These are phyloP conservation scores for Cordyceps cateniannulata DNA, from an alignment of 2,329 filamentous ascomycete genomes.

Conservation along the genomic window DNA sequence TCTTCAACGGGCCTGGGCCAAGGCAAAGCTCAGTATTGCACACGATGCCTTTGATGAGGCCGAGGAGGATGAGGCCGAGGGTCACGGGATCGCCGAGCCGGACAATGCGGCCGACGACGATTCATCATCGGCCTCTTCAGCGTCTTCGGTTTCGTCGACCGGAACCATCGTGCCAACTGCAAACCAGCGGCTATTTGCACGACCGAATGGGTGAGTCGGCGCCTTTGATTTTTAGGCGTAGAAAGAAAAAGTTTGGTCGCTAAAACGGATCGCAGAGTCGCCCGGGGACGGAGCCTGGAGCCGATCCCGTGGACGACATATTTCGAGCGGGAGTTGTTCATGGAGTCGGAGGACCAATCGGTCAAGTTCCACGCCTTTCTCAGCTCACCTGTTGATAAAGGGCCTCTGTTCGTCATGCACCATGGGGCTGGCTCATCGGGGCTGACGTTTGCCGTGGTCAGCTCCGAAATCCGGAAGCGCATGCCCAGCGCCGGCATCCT, in stretches of 20 bases:
- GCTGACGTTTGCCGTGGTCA: conserved; percentile 80
- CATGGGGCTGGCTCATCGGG: conserved; percentile 93
- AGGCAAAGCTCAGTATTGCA: conserved; percentile 60
- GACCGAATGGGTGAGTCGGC: conserved; percentile 55
- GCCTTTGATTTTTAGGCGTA: conserved; percentile 1
- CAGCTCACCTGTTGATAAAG: conserved; percentile 67
- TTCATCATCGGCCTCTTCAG: conserved; percentile 61
- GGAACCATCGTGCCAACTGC: conserved; percentile 83
- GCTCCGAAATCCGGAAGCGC: conserved; percentile 67
- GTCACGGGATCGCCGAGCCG: conserved; percentile 40
- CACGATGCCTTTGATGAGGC: conserved; percentile 44
- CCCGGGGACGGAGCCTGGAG: conserved; percentile 50
- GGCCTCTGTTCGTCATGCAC: conserved; percentile 85
- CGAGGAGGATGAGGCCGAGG: conserved; percentile 36
- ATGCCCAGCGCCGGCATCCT: conserved; percentile 78
- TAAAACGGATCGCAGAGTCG: conserved; percentile 29
- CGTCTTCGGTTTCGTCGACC: conserved; percentile 74
- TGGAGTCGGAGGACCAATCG: conserved; percentile 43
- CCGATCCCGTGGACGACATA: conserved; percentile 81
- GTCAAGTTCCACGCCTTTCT: conserved; percentile 81
- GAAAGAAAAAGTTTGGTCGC: neutral
- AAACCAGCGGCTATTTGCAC: conserved; percentile 65
- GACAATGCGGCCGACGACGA: conserved; percentile 49
- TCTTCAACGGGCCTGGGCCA: conserved; percentile 71
- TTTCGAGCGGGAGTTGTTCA: conserved; percentile 80